Base-by-base conservation (phyloP, 129 eudicot species). In the Artemisia annua region DNA sequence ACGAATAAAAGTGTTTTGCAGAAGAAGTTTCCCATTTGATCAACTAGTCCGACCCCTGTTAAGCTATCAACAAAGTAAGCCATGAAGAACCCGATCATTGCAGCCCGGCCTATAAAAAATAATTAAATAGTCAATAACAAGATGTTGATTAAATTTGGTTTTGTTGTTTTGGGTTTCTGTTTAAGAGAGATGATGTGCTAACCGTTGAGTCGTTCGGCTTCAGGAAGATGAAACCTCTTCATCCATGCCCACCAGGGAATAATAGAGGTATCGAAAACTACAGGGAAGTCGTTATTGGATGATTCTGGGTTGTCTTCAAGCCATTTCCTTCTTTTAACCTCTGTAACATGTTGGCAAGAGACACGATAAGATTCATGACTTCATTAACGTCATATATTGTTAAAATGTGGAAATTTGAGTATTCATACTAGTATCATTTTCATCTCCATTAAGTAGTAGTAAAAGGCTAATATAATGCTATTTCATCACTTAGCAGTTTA, bases 241-340 rank as follows among this genome's bases (percentile, higher is more conserved):
- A 90, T 77, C 97, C 99, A 95, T 60, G 94, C 97, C 99, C 97
- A 95, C 99, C 99, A 95, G 5, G 99, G 99, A 78, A 95, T 80
- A 70, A 88, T 86, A 43, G 99, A 88, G 44, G 99, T 95, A 83
- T 95, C 97, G 26, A 95, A 95, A 77, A 82, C 80, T 35, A 95
- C 83, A 30, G 97, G 99, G 65, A 80, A 79, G 49, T 90, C 95
- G 64, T 95, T 95, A 77, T 61, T 87, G 35, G 96, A 83, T n/a
- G 94, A 85, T 79, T 87, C 88, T 20, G 96, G 96, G 55, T 79
- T 83, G 16, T 75, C 77, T 87, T 90, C 85, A 11, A 90, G 83
- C 94, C 94, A 85, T 73, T 90, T 90, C 73, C 94, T 87, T 79
- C 96, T 83, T 81, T 77, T 87, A 48, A 80, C 96, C 80, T 90